Base-by-base conservation (phyloP, 495 filamentous ascomycete genomes). In the Xylaria venustula region DNA sequence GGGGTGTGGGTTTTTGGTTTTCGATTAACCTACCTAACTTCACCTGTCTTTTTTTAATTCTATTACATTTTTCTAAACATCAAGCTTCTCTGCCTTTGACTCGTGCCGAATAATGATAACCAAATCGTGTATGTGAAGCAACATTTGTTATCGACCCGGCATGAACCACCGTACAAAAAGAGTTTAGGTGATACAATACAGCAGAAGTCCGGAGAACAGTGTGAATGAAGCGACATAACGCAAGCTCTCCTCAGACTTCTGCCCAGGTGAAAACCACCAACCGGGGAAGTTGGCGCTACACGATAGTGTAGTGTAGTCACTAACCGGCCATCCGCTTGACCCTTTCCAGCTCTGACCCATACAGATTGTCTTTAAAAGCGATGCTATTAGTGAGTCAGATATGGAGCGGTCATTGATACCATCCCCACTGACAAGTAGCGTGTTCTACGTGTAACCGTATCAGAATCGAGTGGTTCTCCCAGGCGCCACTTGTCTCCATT, bases 401-500 rank as follows among this genome's bases (percentile, higher is more conserved):
- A 40, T 3, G 37, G 6, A 40, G 14, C 37, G 6, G 15, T 40
- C 37, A 40, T 3, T 40, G 15, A 37, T 45, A n/a, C n/a, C 40
- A 26, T 58, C 54, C 32, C 44, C 44, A 47, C 54, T 47, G 42
- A 14, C 45, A 7, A 36, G n/a, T 26, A n/a, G n/a, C n/a, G n/a
- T n/a, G n/a, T n/a, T n/a, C n/a, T n/a, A 58, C 54, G 54, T 53
- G 58, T 44, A 44, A 30, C 22, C 22, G 63, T 51, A 70, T 71
- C 62, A 47, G 63, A 50, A 70, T 71, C 61, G 51, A 64, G 65
- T 63, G 65, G 68, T 64, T 52, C 61, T 59, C 62, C 57, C 62
- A 67, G 46, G 60, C 66, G 67, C 66, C 69, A 71, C 69, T 69
- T 71, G 69, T 71, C 62, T 71, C 69, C 69, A 71, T 64, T 71